Percentiles rank a stretch among this genome's conserved stretches.
These are phyloP conservation scores for Calophaca sinica DNA, from an alignment of 306 rosid species.

Conservation along the genomic window DNA sequence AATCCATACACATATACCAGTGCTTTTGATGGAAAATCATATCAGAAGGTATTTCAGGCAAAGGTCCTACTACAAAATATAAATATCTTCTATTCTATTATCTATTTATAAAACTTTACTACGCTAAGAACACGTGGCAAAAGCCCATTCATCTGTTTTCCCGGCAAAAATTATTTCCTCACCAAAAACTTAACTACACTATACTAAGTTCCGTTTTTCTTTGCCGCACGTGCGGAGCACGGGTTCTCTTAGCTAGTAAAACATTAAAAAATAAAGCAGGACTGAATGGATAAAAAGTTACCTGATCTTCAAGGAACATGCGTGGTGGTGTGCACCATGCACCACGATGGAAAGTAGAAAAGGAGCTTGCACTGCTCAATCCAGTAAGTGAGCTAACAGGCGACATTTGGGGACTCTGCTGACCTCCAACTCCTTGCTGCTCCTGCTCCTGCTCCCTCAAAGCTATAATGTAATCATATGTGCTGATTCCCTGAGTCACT, in stretches of 20 bases:
- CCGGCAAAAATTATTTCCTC: too few relatives aligned
- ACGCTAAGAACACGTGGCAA: too few relatives aligned
- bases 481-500: conserved; percentile 81
- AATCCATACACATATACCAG: neutral
- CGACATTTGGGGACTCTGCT: conserved; percentile 98
- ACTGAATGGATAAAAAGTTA: conserved; percentile 42
- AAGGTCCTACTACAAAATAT: neutral
- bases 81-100: too few relatives aligned
- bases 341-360: conserved; percentile 82
- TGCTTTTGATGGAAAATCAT: conserved; percentile 1
- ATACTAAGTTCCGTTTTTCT: too few relatives aligned
- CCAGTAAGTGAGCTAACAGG: conserved; percentile 97
- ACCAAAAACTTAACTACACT: too few relatives aligned
- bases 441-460: conserved; percentile 97
- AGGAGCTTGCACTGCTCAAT: conserved; percentile 97
- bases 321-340: conserved; percentile 99
- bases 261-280: conserved; percentile 20
- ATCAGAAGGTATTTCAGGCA: conserved; percentile 17
- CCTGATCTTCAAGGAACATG: conserved; percentile 95
- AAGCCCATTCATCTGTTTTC: too few relatives aligned
- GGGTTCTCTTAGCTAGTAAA: neutral
- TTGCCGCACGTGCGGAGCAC: too few relatives aligned
- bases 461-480: conserved; percentile 96
- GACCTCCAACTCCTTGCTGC: conserved; percentile 87
- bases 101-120: too few relatives aligned